Conservation (phyloP, 345 rosid species). For the Aegle marmelos region DNA sequence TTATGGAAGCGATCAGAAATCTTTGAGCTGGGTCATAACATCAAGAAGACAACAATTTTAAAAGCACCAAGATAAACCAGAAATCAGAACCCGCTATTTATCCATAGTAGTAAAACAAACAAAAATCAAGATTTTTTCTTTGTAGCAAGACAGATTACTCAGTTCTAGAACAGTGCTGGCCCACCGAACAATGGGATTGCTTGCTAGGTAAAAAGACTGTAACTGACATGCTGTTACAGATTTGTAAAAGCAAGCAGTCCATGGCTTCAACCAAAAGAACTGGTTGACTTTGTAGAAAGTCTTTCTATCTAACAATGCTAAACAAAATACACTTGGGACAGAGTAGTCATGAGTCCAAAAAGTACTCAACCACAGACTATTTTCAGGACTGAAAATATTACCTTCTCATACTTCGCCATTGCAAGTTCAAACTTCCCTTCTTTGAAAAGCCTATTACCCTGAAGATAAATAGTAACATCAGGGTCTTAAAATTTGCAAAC, state of each 20-base stretch:
- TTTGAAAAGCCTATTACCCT: constrained; percentile 95
- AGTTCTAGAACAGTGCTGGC: not conserved
- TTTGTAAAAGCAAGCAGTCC: not conserved
- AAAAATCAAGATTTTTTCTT: not conserved
- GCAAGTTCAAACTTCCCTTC: constrained; percentile 97
- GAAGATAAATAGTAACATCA: constrained; percentile 29
- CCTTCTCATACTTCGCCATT: constrained; percentile 95
- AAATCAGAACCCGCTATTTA: not conserved
- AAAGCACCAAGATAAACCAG: not conserved
- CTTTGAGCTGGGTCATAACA: not conserved
- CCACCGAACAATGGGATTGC: not conserved
- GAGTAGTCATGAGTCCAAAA: not conserved
- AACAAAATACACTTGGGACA: not conserved
- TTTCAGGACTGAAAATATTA: constrained; percentile 19
- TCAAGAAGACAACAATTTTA: not conserved
- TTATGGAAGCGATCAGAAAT: not conserved
- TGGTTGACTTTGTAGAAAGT: not conserved
- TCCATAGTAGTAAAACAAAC: not conserved
- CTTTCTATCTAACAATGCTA: not conserved
- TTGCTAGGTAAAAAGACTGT: not conserved
- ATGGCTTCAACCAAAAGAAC: not conserved
- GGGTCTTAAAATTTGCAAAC: not conserved
- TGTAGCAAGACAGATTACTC: not conserved
- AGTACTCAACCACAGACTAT: not conserved
- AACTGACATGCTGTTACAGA: not conserved